Evolutionary conservation across 495 filamentous ascomycete genomes (phyloP).

Genomic region (Glutinoglossum americanum): DNA sequence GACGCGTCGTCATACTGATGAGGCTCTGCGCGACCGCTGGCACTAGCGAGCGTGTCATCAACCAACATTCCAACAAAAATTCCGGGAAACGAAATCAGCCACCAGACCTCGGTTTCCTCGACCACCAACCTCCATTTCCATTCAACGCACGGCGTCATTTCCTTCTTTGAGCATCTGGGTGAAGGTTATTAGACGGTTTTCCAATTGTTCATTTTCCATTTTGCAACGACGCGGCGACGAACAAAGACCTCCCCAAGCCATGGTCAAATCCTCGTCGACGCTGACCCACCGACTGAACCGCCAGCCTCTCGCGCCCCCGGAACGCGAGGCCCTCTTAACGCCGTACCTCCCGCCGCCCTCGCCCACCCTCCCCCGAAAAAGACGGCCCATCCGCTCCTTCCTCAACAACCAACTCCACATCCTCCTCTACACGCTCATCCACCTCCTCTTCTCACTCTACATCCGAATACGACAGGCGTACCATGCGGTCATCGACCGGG

Average conservation of each 20-base stretch:
- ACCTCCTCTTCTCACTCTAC: constrained; percentile 69
- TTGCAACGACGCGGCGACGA: background rate
- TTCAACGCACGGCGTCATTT: background rate
- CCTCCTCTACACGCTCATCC: constrained; percentile 48
- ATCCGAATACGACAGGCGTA: constrained; percentile 60
- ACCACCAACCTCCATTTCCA: background rate
- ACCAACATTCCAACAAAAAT: background rate
- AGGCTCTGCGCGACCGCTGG: background rate
- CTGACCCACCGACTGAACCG: constrained; percentile 18
- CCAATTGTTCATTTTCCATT: no score
- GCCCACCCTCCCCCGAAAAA: constrained; percentile 7
- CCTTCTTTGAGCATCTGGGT: no score
- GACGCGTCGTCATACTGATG: background rate
- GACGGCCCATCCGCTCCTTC: constrained; percentile 41
- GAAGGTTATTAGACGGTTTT: no score
- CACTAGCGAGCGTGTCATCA: background rate
- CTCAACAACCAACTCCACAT: constrained; percentile 42
- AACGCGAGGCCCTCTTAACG: constrained; percentile 51
- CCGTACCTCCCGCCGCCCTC: constrained; percentile 52
- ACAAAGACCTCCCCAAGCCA: background rate
- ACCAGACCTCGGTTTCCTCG: no score
- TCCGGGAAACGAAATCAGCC: background rate
- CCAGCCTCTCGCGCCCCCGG: constrained; percentile 33
- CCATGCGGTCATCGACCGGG: constrained; percentile 48
- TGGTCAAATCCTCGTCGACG: background rate